Percentiles rank a stretch among this genome's conserved stretches.
Evolutionary conservation across 73 alveolate species (phyloP).

Genomic region (Effrenium voratum): DNA sequence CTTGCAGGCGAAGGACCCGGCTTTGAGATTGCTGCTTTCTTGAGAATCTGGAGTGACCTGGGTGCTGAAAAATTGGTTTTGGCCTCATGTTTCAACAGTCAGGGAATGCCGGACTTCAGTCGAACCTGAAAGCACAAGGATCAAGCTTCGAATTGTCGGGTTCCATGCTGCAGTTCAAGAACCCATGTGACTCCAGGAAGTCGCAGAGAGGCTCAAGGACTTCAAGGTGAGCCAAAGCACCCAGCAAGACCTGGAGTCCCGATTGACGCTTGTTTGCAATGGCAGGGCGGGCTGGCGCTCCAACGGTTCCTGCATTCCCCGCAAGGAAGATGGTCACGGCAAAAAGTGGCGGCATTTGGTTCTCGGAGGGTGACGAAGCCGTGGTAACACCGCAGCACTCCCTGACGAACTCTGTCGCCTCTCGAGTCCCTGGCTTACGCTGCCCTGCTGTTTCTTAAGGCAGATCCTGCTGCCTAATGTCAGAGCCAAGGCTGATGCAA

Average conservation of each 20-base stretch:
- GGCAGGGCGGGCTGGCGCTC: neutral
- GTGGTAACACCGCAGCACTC: constrained; percentile 33
- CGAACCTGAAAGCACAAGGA: too few relatives aligned
- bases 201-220: constrained; percentile 60
- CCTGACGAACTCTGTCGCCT: neutral
- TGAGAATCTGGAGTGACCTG: neutral
- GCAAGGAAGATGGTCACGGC: constrained; percentile 71
- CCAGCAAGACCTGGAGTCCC: constrained; percentile 47
- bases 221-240: constrained; percentile 28
- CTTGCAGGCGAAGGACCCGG: constrained; percentile 44
- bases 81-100: too few relatives aligned
- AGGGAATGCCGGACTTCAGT: too few relatives aligned
- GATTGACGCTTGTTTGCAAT: neutral
- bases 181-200: constrained; percentile 41
- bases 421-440: neutral
- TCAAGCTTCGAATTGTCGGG: too few relatives aligned
- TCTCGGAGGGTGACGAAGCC: constrained; percentile 43
- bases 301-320: neutral
- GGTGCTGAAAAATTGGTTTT: too few relatives aligned
- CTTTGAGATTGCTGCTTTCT: neutral
- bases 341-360: constrained; percentile 73
- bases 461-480: too few relatives aligned
- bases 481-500: constrained; percentile 1
- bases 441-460: neutral
- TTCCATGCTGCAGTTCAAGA: too few relatives aligned